phyloP scores from a whole-genome alignment of 2,329 filamentous ascomycete genomes.

The Stachybotrys echinatus region DNA sequence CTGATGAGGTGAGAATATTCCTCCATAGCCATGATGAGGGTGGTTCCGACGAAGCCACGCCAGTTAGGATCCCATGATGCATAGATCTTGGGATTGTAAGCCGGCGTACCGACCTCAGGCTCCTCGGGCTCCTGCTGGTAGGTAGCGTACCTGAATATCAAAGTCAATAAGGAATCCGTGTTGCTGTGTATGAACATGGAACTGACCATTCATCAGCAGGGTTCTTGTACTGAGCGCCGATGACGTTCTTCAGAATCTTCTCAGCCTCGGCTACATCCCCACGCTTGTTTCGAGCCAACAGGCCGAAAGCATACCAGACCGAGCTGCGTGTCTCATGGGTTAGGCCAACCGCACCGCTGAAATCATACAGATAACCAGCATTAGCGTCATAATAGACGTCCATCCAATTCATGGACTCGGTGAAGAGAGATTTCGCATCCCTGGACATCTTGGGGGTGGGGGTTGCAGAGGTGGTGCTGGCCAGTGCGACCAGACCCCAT shows the following conservation, averaged over 20 bases:
- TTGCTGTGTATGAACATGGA: no score
- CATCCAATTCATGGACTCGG: constrained; percentile 43
- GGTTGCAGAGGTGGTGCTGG: background rate
- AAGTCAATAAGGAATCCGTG: background rate
- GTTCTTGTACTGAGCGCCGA: constrained; percentile 46
- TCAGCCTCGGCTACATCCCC: constrained; percentile 44
- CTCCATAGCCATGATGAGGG: constrained; percentile 53
- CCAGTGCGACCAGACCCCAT: background rate
- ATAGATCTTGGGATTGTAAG: constrained; percentile 48
- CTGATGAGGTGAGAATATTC: constrained; percentile 46
- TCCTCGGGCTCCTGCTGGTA: constrained; percentile 53
- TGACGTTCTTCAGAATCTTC: constrained; percentile 48
- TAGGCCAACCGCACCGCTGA: constrained; percentile 36
- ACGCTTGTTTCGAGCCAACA: constrained; percentile 48
- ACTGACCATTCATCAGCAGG: constrained; percentile 48
- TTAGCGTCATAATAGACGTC: constrained; percentile 48
- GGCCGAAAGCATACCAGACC: constrained; percentile 53
- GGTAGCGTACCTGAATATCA: constrained; percentile 21
- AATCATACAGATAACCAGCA: constrained; percentile 48
- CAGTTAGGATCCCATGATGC: constrained; percentile 60
- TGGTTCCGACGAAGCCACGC: constrained; percentile 57
- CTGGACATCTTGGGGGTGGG: constrained; percentile 5
- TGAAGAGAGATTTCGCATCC: constrained; percentile 10
- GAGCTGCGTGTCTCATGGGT: constrained; percentile 52
- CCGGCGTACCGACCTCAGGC: constrained; percentile 46